Conservation (phyloP, 139 green algal genomes). For the Coelastrella sp. region DNA sequence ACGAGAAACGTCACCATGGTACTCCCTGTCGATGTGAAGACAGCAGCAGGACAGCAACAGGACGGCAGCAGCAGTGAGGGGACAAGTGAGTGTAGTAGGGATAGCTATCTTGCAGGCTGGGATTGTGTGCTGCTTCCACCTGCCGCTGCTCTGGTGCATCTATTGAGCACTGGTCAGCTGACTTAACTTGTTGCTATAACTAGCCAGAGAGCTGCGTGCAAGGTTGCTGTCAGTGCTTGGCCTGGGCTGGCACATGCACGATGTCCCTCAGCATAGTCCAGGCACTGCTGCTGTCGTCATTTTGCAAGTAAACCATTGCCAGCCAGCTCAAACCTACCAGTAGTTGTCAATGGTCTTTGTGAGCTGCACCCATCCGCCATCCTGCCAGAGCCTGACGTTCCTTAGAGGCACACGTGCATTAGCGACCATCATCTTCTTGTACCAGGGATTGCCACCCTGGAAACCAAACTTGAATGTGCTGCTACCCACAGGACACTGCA, state of each 20-base stretch:
- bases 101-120: background rate
- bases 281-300: background rate
- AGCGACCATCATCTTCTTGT: slow-evolving; percentile 45
- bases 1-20: slow-evolving; percentile 7
- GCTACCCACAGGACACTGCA: slow-evolving; percentile 47
- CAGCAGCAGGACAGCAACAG: background rate
- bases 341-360: slow-evolving; percentile 44
- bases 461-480: slow-evolving; percentile 43
- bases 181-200: too few relatives aligned
- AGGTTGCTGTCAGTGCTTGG: too few relatives aligned
- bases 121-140: too few relatives aligned
- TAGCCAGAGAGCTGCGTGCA: too few relatives aligned
- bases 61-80: background rate
- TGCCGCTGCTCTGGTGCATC: too few relatives aligned
- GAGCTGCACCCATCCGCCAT: background rate
- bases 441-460: slow-evolving; percentile 47
- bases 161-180: background rate
- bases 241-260: too few relatives aligned
- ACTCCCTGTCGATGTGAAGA: slow-evolving; percentile 17
- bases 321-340: background rate
- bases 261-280: too few relatives aligned
- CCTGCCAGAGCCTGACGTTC: background rate
- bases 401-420: slow-evolving; percentile 27
- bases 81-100: background rate
- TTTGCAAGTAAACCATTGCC: background rate